Conservation (phyloP, 129 eudicot genomes). For the Helianthus tuberosus region DNA sequence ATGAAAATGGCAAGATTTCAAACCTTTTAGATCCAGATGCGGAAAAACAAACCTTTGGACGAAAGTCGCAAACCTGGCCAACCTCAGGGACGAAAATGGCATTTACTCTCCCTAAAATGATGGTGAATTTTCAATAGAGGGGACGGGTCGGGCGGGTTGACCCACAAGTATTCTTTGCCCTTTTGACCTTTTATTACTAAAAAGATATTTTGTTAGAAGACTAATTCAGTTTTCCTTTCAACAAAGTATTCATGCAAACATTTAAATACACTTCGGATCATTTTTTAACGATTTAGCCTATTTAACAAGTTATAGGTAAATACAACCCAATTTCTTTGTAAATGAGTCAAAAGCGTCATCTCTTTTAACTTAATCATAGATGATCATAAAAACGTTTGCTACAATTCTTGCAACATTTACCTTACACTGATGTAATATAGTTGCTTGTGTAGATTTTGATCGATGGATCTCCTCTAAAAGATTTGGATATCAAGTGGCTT, state of each 20-base stretch:
- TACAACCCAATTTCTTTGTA: background rate
- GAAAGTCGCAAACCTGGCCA: too few species aligned
- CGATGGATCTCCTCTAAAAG: slow-evolving; percentile 75
- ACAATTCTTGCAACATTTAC: background rate
- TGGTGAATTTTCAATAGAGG: background rate
- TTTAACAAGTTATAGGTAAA: background rate
- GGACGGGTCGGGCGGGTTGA: background rate
- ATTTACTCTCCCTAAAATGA: slow-evolving; percentile 1
- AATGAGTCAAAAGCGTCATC: background rate
- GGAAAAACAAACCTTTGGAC: too few species aligned
- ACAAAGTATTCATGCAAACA: background rate
- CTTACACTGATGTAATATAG: slow-evolving; percentile 12
- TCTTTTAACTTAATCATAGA: slow-evolving; percentile 7
- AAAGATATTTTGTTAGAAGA: background rate
- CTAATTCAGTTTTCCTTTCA: background rate
- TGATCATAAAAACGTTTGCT: slow-evolving; percentile 15
- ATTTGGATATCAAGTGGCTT: slow-evolving; percentile 82
- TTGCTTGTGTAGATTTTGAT: slow-evolving; percentile 60
- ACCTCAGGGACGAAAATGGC: too few species aligned
- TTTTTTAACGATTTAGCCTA: background rate
- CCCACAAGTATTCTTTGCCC: background rate
- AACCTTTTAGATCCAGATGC: too few species aligned
- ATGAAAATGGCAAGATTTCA: too few species aligned
- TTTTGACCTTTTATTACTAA: background rate
- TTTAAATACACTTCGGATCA: background rate